phyloP scores from a whole-genome alignment of 495 filamentous ascomycete species.

The Chaetomidium leptoderma region DNA sequence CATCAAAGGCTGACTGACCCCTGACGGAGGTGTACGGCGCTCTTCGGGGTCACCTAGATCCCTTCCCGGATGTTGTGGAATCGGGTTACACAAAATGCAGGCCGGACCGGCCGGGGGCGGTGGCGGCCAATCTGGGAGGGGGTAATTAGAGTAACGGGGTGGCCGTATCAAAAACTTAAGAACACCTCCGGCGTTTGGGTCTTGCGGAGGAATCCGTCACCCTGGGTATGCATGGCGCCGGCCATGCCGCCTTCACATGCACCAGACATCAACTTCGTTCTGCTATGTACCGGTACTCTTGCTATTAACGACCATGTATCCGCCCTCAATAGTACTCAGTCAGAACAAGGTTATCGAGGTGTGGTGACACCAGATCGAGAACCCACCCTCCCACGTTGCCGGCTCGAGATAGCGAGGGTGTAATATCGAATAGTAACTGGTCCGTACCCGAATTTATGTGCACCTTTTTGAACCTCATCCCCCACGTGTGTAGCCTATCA shows the following conservation, averaged over 20 bases:
- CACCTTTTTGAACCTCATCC: background rate
- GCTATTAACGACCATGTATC: background rate
- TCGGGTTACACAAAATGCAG: constrained; percentile 8
- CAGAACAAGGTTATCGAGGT: background rate
- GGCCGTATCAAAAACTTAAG: background rate
- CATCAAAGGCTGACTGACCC: background rate
- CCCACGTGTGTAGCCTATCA: background rate
- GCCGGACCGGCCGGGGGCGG: background rate
- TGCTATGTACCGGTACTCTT: background rate
- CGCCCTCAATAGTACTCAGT: background rate
- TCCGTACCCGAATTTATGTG: background rate
- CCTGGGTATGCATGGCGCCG: background rate
- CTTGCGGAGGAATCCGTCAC: background rate
- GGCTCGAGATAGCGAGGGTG: background rate
- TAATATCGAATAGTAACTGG: background rate
- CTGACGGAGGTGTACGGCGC: no score
- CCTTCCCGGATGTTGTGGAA: background rate
- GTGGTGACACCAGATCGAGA: background rate
- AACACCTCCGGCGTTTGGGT: background rate
- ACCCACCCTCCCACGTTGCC: constrained; percentile 1
- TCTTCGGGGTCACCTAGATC: no score
- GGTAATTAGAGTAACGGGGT: constrained; percentile 7
- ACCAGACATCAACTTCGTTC: background rate
- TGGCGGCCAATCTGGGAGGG: background rate
- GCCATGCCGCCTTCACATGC: background rate